Base-by-base conservation (phyloP, 2,329 filamentous ascomycete species). In the Juglanconis oblonga region DNA sequence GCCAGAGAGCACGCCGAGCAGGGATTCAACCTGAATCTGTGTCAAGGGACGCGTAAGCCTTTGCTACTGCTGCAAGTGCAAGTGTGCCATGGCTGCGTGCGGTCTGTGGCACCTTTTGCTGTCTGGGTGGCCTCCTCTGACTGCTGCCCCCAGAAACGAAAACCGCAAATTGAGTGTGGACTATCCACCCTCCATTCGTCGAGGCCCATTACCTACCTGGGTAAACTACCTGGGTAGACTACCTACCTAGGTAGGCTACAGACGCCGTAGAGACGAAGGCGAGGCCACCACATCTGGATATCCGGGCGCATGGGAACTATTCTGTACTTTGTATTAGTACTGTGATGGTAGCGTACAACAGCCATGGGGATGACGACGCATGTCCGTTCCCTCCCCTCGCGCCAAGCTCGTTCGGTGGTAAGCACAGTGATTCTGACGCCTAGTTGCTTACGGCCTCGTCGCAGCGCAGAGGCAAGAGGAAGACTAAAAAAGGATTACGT, bases 1-100 rank as follows among this genome's bases (percentile, higher is more conserved):
- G 40, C 40, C 40, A 44, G 11, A 52, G 5, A 29, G n/a, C 10
- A 17, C 17, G 14, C 51, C 35, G 9, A 35, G 24, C 53, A 55
- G 53, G 53, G 53, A 48, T 55, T 11, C 32, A 31, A 14, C 40
- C 52, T 55, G 44, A 24, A 8, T 40, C 33, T 49, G 53, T 55
- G 44, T 55, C 42, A 35, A 48, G 31, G 53, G 53, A 55, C 53
- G 53, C 53, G 53, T 55, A 55, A 55, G 53, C 53, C 53, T 55
- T 55, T 38, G 29, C 40, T 29, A 14, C 42, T 29, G 42, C 44
- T 24, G 42, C 29, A 17, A n/a, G 29, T 5, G 42, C 53, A 55
- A 55, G 38, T 42, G 48, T 13, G 11, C 10, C 8, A 47, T n/a
- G 8, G 42, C 48, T 38, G 40, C 24, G 24, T 24, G 24, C 24